Base-by-base conservation (phyloP, 306 rosid genomes). In the Quercus wislizeni region DNA sequence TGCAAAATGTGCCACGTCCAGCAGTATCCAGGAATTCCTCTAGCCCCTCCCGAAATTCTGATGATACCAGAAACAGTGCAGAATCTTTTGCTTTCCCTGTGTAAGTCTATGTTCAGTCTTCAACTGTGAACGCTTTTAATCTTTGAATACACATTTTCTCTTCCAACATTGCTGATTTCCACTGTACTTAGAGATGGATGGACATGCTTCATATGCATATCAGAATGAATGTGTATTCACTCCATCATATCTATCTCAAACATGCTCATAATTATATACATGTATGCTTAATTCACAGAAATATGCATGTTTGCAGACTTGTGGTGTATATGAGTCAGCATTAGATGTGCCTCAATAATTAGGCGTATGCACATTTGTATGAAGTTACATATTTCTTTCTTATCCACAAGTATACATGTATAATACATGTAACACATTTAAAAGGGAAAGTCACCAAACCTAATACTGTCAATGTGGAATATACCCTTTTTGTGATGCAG, bases 71-170 rank as follows among this genome's bases (percentile, higher is more conserved):
- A 79, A 38, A 59, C 62, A 83, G 81, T 55, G 7, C 31, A 1
- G 62, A 25, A 27, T 79, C 96, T 74, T 87, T 81, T 75, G 85
- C 91, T 77, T 85, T 85, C 56, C 92, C 94, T 76, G 59, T 83
- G 99, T 95, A 80, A 87, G 98, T 82, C 83, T 23, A 62, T 67
- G 71, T 79, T 69, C 49, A 4, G 75, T 30, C 56, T 65, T 28
- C 51, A 56, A 31, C 63, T 23, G 67, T 61, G 67, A 58, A 71
- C 38, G 12, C 67, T 49, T 57, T 68, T 74, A 20, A 13, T 35
- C 25, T 78, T 27, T 57, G 30, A 23, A 62, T 62, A 31, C 55
- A 28, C 69, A 38, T 21, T 74, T 25, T 5, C 38, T 35, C 21
- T 18, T 35, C 68, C 15, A 23, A 64, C 76, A 59, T 33, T 46